Evolutionary conservation across 208 protist species (phyloP).

Genomic region (Acanthamoeba royreba): DNA sequence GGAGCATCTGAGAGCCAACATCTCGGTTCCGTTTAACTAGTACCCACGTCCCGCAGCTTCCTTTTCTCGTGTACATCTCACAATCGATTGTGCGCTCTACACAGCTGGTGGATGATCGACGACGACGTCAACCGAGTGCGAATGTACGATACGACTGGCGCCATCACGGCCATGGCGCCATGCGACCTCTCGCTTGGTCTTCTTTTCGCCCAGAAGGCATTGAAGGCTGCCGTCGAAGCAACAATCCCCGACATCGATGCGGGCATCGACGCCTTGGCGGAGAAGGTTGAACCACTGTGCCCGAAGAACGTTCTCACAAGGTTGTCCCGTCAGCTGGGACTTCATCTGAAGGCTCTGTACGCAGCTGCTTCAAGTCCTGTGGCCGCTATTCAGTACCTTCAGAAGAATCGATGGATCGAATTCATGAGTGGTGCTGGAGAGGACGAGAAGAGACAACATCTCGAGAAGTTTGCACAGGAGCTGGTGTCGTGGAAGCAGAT

Average conservation of each 20-base stretch:
- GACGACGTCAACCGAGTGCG: background rate
- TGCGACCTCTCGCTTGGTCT: background rate
- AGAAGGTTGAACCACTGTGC: too few relatives aligned
- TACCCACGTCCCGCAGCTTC: too few relatives aligned
- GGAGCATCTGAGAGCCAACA: background rate
- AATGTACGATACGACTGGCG: background rate
- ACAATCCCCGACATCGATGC: background rate
- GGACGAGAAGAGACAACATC: background rate
- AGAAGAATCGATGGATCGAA: background rate
- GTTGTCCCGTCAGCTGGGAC: background rate
- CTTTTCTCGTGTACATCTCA: background rate
- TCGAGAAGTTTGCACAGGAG: background rate
- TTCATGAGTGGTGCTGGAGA: background rate
- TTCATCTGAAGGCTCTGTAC: background rate
- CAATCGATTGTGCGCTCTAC: too few relatives aligned
- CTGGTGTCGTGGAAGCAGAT: background rate
- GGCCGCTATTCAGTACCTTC: background rate
- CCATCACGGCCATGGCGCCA: background rate
- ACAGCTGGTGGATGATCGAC: background rate
- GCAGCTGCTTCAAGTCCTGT: background rate
- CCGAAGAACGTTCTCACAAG: background rate
- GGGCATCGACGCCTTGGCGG: too few relatives aligned
- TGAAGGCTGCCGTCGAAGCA: background rate
- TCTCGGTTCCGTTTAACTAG: background rate
- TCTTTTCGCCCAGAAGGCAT: background rate